Evolutionary conservation across 495 filamentous ascomycete species (phyloP), one percentile per base, ranked within the genome.

Genomic region (Xanthoparmelia taractica): DNA sequence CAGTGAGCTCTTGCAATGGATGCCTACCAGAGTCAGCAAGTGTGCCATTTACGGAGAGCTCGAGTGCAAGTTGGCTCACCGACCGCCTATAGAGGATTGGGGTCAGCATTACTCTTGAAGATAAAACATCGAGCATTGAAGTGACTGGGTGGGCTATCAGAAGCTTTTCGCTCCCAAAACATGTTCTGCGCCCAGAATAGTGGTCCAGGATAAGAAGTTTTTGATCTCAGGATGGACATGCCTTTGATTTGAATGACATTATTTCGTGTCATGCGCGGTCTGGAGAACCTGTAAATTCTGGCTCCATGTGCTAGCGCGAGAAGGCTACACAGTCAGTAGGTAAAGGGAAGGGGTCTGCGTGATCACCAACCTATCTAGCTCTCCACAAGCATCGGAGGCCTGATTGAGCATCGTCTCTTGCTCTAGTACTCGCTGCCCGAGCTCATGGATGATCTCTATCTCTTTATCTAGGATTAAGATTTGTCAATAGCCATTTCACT

Each of bases 1-100:
- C 91, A 0, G 90, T 87, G 31, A 93, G 78, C 68, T 97, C 94
- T 76, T 97, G 94, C 15, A 98, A 76, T 3, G 90, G 83, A 75
- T 97, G 95, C 0, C 86, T 88, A 34, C 23, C 4, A 41, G 18
- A 2, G 37, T 76, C 34, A 71, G 60, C 45, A 8, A 8, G 48
- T 20, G 6, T n/a, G n/a, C 33, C 27, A 27, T 29, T 5, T 27
- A 27, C 36, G 10, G 12, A 56, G n/a, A 50, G 17, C 8, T 1
- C 7, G 56, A n/a, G 10, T 25, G 29, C 17, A 11, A 45, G 36
- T 11, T 29, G 25, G 61, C 77, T 67, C 75, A 85, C 84, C 92
- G 84, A n/a, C 94, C 94, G 34, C 80, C 50, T 54, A 20, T 31
- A 3, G 10, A 12, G 8, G 20, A 2, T 20, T 33, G 29, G 29